phyloP scores from a whole-genome alignment of 192 early-diverging fungal species.

The Mortierella claussenii region DNA sequence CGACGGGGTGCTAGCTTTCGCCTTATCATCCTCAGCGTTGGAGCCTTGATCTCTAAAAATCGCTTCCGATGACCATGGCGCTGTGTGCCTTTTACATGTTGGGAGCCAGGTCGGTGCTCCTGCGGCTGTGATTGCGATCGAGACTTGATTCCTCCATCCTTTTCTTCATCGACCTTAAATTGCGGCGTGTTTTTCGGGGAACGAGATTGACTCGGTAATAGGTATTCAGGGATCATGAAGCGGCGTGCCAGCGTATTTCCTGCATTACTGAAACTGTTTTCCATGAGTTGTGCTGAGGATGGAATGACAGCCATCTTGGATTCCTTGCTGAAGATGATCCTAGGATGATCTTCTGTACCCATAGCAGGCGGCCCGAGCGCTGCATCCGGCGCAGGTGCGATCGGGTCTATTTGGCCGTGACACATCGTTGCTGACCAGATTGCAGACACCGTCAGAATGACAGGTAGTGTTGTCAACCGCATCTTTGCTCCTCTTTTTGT shows the following conservation, averaged over 20 bases:
- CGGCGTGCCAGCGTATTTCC: neutral
- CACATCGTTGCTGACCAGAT: neutral
- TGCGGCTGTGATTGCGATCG: neutral
- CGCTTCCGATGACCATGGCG: too few species aligned
- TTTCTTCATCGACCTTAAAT: too few species aligned
- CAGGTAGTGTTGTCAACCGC: slow-evolving; percentile 12
- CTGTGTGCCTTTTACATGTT: neutral
- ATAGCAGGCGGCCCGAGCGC: neutral
- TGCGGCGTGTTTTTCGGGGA: too few species aligned
- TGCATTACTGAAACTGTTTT: neutral
- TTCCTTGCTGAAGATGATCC: slow-evolving; percentile 7
- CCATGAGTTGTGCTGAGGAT: neutral
- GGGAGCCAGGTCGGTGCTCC: neutral
- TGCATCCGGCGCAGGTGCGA: too few species aligned
- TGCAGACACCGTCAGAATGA: slow-evolving; percentile 13
- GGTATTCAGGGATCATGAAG: neutral
- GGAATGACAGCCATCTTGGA: neutral
- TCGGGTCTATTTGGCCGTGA: too few species aligned
- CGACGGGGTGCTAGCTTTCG: slow-evolving; percentile 21
- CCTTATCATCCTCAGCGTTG: neutral
- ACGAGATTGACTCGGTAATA: neutral
- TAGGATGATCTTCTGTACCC: neutral
- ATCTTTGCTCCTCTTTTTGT: slow-evolving; percentile 1
- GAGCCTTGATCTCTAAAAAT: too few species aligned
- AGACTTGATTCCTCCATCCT: too few species aligned